These are phyloP conservation scores for Colletotrichum theobromicola DNA, from an alignment of 2,329 filamentous ascomycete species.

Conservation along the genomic window DNA sequence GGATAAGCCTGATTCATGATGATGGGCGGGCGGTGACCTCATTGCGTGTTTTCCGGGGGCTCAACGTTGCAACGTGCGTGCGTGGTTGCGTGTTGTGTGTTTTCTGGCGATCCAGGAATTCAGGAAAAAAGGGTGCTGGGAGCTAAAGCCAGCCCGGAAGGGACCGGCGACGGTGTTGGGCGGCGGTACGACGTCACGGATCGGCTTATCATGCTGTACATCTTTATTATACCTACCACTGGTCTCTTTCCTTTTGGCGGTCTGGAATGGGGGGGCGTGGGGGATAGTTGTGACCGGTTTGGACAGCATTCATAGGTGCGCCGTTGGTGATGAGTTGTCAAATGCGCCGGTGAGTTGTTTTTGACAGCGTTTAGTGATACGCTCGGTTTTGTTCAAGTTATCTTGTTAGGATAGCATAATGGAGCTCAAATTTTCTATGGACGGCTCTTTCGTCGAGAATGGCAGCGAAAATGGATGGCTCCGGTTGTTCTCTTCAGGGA, in stretches of 20 bases:
- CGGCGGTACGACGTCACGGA: constrained; percentile 7
- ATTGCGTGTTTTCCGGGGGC: not conserved
- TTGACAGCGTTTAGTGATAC: not conserved
- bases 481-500: not conserved
- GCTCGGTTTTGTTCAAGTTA: not conserved
- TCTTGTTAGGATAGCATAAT: not conserved
- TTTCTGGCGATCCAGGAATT: not conserved
- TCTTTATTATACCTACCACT: not conserved
- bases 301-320: not conserved
- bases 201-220: not conserved
- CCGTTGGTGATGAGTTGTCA: not conserved
- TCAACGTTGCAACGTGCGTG: not conserved
- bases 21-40: constrained; percentile 1
- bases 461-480: not conserved
- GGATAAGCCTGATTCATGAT: not conserved
- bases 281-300: not conserved
- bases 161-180: not conserved
- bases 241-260: not conserved
- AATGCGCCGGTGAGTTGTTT: not conserved
- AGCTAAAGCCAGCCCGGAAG: not conserved
- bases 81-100: not conserved
- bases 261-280: not conserved
- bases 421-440: not conserved
- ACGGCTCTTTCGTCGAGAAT: not conserved
- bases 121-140: not conserved